Percentiles rank a stretch among this genome's conserved stretches.
Conservation (phyloP, 371 early-diverging fungal species). For the Smittium culicis region DNA sequence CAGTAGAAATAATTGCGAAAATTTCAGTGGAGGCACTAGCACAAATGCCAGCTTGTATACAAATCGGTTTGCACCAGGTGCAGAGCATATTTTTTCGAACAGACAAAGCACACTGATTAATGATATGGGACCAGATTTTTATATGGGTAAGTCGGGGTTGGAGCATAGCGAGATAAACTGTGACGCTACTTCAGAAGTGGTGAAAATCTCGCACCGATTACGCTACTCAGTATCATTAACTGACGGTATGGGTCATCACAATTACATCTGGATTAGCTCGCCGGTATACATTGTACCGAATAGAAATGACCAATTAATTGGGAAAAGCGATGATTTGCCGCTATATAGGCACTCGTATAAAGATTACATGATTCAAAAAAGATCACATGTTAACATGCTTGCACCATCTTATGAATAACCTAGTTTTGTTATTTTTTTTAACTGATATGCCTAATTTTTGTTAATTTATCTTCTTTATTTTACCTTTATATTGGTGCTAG, state of each 20-base stretch:
- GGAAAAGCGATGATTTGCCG: slow-evolving; percentile 1
- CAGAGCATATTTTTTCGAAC: too few species aligned
- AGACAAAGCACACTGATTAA: too few species aligned
- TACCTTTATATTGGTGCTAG: too few species aligned
- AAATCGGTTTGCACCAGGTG: too few species aligned
- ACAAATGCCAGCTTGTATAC: too few species aligned
- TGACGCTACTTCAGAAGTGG: slow-evolving; percentile 1
- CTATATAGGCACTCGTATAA: slow-evolving; percentile 3
- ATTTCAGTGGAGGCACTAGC: too few species aligned
- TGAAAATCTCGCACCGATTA: slow-evolving; percentile 4
- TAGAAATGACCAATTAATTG: slow-evolving; percentile 1
- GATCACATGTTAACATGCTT: not conserved
- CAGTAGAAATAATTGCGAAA: too few species aligned
- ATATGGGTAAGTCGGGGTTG: too few species aligned
- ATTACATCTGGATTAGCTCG: slow-evolving; percentile 9
- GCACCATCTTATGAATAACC: not conserved
- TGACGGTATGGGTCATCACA: not conserved
- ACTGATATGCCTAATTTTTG: too few species aligned
- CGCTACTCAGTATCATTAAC: not conserved
- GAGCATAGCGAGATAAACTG: too few species aligned
- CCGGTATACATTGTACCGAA: slow-evolving; percentile 7
- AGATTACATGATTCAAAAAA: slow-evolving; percentile 3
- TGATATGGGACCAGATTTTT: too few species aligned
- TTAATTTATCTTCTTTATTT: too few species aligned
- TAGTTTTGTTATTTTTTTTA: not conserved